A percentile compares a stretch with the other conserved stretches of the same genome.
These are phyloP conservation scores for Adiantum capillusveneris DNA, from an alignment of 75 land plant species.

Conservation along the genomic window DNA sequence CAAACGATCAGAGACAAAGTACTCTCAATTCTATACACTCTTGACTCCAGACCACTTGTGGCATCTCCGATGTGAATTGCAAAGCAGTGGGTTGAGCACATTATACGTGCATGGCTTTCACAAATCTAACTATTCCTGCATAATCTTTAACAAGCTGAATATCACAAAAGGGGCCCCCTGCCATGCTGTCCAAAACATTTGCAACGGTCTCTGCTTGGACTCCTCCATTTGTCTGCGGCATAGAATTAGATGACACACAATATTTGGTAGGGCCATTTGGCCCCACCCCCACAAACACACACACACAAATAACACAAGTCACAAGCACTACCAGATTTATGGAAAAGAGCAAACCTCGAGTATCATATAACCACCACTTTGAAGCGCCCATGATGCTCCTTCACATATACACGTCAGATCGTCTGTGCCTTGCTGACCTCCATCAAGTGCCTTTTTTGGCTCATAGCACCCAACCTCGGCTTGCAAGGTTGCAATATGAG, in stretches of 20 bases:
- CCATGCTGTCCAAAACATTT: constrained; percentile 30
- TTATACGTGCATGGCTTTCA: too few relatives aligned
- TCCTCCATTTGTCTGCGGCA: constrained; percentile 85
- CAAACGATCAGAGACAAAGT: too few relatives aligned
- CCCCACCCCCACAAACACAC: too few relatives aligned
- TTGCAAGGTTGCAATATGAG: constrained; percentile 54
- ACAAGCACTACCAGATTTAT: too few relatives aligned
- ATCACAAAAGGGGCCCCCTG: constrained; percentile 34
- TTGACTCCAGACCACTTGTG: too few relatives aligned
- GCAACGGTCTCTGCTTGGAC: constrained; percentile 56
- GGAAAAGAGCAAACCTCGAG: constrained; percentile 95
- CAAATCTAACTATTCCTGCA: constrained; percentile 66
- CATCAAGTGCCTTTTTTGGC: constrained; percentile 83
- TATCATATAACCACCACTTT: constrained; percentile 77
- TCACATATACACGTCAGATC: constrained; percentile 58
- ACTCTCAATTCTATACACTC: too few relatives aligned
- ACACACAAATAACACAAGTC: too few relatives aligned
- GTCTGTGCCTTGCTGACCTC: constrained; percentile 62
- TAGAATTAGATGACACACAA: neutral
- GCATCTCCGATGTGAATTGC: too few relatives aligned
- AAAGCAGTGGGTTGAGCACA: too few relatives aligned
- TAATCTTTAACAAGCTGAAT: constrained; percentile 54
- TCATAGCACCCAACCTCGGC: constrained; percentile 91
- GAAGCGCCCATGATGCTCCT: constrained; percentile 43
- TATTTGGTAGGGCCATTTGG: neutral